phyloP scores from a whole-genome alignment of 1,139 yeast genomes.

The Suhomyces anneliseae region DNA sequence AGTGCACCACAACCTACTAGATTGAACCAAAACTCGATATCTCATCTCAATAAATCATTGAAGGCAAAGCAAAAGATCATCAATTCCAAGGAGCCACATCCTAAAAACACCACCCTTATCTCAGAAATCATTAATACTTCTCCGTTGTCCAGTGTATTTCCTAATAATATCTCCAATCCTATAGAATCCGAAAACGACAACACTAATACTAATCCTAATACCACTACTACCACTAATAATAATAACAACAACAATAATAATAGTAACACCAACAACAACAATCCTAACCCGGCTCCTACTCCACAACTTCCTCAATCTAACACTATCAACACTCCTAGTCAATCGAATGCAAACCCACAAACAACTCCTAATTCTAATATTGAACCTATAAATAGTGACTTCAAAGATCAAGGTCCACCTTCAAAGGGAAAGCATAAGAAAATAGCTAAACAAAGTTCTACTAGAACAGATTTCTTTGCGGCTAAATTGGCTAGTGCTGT shows the following conservation, averaged over 20 bases:
- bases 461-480: conserved; percentile 90
- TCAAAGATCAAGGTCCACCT: neutral
- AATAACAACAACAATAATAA: neutral
- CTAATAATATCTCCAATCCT: conserved; percentile 17
- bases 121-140: conserved; percentile 39
- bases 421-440: conserved; percentile 14
- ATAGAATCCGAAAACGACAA: neutral
- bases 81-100: conserved; percentile 38
- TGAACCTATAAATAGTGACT: conserved; percentile 6
- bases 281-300: neutral
- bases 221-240: neutral
- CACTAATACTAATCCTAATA: neutral
- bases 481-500: conserved; percentile 93
- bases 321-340: conserved; percentile 2
- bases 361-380: conserved; percentile 5
- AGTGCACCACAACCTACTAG: conserved; percentile 8
- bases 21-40: conserved; percentile 32
- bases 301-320: neutral
- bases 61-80: conserved; percentile 45
- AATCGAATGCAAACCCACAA: neutral
- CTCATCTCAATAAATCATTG: conserved; percentile 40
- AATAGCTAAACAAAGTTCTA: conserved; percentile 28
- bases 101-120: conserved; percentile 34
- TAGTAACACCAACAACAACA: neutral
- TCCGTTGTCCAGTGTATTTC: conserved; percentile 31